Base-by-base conservation (phyloP, 78 protist genomes). In the Mantamonas sphyraenae region DNA sequence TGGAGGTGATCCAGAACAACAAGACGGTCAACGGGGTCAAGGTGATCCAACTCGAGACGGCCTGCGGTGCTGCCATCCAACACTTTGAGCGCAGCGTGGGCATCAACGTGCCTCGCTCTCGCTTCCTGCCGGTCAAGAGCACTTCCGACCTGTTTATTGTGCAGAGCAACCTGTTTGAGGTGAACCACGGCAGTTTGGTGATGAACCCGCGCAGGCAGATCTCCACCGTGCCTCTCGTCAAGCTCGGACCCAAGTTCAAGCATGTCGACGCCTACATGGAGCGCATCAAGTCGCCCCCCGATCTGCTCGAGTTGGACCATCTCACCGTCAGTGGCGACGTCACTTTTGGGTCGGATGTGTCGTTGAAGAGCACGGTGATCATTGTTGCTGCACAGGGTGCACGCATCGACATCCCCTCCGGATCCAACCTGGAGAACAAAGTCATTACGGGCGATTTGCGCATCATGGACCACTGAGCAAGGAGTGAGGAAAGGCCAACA, bases 41-140 rank as follows among this genome's bases (percentile, higher is more conserved):
- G 40, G 90, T 97, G 37, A 55, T 94, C 34, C 99, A 97, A 81
- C 87, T 97, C 39, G 99, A 97, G 76, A 81, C 87, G 50, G 99
- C 99, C 8, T 77, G 77, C 47, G 98, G 99, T 39, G 89, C 97
- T 5, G 96, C 95, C 28, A 93, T 97, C 65, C 73, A 83, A 73
- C 43, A 62, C 76, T 96, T 96, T 71, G 47, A 74, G 30, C 61
- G 35, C 5, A 90, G 95, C 20, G 31, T 56, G 30, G 96, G 93
- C 35, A 71, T 93, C 30, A 81, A 68, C 51, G 98, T 97, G 14
- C 92, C 94, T 40, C 68, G 99, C 38, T 55, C 86, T 12, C 91
- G 99, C 38, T 97, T 97, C 84, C 35, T 94, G 28, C 99, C 99
- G 9, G 98, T 94, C 22, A 97, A 96, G 83, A 47, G 30, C 31